These are phyloP conservation scores for Arthrobotrys megalospora DNA, from an alignment of 2,329 filamentous ascomycete species.

Conservation along the genomic window DNA sequence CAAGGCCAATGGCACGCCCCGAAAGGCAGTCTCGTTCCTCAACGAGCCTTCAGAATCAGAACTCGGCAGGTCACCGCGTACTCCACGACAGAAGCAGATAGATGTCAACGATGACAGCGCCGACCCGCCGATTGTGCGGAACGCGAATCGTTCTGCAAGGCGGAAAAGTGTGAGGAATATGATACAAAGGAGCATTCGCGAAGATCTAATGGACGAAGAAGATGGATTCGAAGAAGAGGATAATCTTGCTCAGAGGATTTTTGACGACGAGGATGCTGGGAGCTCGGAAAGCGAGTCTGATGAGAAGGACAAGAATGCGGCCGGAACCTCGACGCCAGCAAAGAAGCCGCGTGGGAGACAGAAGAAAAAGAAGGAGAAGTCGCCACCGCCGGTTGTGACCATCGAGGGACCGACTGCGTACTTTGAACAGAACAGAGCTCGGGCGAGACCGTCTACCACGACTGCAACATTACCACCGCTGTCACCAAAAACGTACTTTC, in stretches of 20 bases:
- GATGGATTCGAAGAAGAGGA: constrained; percentile 49
- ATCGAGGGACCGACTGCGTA: constrained; percentile 91
- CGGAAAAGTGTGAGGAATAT: constrained; percentile 85
- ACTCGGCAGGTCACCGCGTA: constrained; percentile 50
- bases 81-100: constrained; percentile 50
- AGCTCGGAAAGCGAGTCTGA: constrained; percentile 65
- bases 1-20: constrained; percentile 50
- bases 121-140: constrained; percentile 62
- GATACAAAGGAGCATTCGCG: constrained; percentile 77
- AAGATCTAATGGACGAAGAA: constrained; percentile 50
- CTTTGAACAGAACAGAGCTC: constrained; percentile 85
- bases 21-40: constrained; percentile 51
- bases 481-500: constrained; percentile 93
- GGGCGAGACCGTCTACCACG: constrained; percentile 81
- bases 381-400: constrained; percentile 79
- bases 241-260: constrained; percentile 63
- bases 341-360: constrained; percentile 71
- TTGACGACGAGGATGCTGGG: constrained; percentile 74
- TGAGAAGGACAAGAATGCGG: constrained; percentile 63
- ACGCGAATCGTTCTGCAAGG: constrained; percentile 84
- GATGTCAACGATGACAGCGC: constrained; percentile 36
- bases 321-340: constrained; percentile 67
- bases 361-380: constrained; percentile 68
- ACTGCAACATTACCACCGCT: constrained; percentile 81
- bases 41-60: constrained; percentile 30